phyloP scores from a whole-genome alignment of 2,329 filamentous ascomycete genomes.

The Dothistroma septosporum region DNA sequence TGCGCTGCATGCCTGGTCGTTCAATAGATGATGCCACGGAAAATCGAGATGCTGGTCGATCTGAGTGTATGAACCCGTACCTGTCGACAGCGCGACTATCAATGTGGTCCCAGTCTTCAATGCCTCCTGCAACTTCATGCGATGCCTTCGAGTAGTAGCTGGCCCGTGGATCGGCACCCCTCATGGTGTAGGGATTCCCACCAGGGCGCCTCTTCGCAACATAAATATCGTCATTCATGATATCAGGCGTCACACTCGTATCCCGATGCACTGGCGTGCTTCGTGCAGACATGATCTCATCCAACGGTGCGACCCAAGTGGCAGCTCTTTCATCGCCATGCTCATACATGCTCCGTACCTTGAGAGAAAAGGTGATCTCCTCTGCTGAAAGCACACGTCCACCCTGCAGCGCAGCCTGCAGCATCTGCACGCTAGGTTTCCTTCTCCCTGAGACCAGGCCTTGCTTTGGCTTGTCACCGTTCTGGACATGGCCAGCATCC shows the following conservation, averaged over 20 bases:
- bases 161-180: conserved; percentile 6
- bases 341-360: conserved; percentile 62
- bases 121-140: conserved; percentile 57
- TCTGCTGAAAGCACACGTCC: conserved; percentile 57
- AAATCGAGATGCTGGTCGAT: conserved; percentile 35
- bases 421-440: conserved; percentile 36
- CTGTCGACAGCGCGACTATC: conserved; percentile 58
- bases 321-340: conserved; percentile 55
- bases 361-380: conserved; percentile 59
- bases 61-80: conserved; percentile 60
- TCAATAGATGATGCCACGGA: conserved; percentile 18
- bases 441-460: conserved; percentile 30
- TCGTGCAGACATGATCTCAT: conserved; percentile 6
- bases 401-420: conserved; percentile 33
- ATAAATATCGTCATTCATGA: conserved; percentile 3
- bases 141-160: conserved; percentile 42
- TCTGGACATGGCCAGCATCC: neutral
- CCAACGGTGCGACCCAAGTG: conserved; percentile 34
- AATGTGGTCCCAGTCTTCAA: conserved; percentile 63
- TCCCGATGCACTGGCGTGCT: conserved; percentile 10
- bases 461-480: conserved; percentile 7
- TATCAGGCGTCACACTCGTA: conserved; percentile 10
- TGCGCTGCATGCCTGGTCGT: conserved; percentile 49
- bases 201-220: conserved; percentile 5
- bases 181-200: neutral